phyloP scores from a whole-genome alignment of 208 protist genomes.

The Wallacemonas collosoma region DNA sequence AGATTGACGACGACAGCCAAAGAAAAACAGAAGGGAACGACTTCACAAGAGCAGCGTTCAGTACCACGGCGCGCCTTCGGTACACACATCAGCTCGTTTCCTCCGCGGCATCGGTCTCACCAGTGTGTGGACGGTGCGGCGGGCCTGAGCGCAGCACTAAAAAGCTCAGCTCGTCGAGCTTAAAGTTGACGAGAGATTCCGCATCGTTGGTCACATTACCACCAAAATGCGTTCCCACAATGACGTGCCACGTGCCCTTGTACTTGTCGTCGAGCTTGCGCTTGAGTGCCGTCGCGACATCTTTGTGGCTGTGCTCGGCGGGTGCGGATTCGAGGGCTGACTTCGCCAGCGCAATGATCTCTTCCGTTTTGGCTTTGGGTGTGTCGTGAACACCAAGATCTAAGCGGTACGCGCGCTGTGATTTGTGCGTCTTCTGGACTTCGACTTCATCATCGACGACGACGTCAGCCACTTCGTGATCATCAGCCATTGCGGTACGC shows the following conservation, averaged over 20 bases:
- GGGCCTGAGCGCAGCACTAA: conserved; percentile 82
- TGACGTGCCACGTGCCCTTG: conserved; percentile 83
- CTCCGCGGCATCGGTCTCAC: conserved; percentile 1
- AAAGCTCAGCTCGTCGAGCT: conserved; percentile 73
- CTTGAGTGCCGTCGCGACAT: conserved; percentile 72
- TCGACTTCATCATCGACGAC: conserved; percentile 40
- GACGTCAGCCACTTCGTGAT: conserved; percentile 52
- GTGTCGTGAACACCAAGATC: conserved; percentile 66
- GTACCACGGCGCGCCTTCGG: too few relatives aligned
- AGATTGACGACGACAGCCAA: not conserved
- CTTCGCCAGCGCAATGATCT: conserved; percentile 73
- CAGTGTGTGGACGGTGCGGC: conserved; percentile 53
- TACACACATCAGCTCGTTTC: not conserved
- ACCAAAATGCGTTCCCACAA: conserved; percentile 85
- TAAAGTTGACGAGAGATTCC: conserved; percentile 83
- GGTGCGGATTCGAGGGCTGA: conserved; percentile 48
- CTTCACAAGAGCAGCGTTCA: not conserved
- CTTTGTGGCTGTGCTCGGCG: conserved; percentile 62
- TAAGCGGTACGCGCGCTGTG: conserved; percentile 39
- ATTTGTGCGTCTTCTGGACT: conserved; percentile 15
- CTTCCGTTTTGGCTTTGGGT: conserved; percentile 44
- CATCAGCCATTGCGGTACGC: conserved; percentile 42
- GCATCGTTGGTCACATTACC: conserved; percentile 87
- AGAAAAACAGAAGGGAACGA: not conserved
- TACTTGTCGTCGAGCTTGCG: conserved; percentile 61